These are phyloP conservation scores for Ampelocalamus luodianensis DNA, from an alignment of 176 grass and related monocot species.

Conservation along the genomic window DNA sequence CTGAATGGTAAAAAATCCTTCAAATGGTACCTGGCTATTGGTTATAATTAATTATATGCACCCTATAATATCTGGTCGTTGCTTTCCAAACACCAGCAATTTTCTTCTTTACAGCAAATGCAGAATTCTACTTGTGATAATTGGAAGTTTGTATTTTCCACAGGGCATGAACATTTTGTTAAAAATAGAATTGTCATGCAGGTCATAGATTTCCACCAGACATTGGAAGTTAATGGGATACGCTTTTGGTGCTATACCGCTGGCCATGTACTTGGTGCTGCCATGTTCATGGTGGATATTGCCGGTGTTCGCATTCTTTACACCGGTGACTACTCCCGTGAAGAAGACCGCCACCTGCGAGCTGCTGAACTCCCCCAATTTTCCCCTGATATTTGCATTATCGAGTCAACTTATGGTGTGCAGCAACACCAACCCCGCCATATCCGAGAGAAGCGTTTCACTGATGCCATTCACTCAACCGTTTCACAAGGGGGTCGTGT, in stretches of 20 bases:
- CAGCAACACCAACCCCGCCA: slow-evolving; percentile 81
- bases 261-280: slow-evolving; percentile 91
- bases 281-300: slow-evolving; percentile 99
- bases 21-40: neutral
- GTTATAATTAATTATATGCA: neutral
- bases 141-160: neutral
- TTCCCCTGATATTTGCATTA: slow-evolving; percentile 90
- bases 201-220: slow-evolving; percentile 99
- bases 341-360: slow-evolving; percentile 86
- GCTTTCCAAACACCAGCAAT: neutral
- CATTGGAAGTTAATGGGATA: slow-evolving; percentile 92
- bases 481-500: slow-evolving; percentile 79
- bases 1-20: neutral
- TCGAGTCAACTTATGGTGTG: slow-evolving; percentile 89
- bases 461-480: slow-evolving; percentile 82
- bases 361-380: slow-evolving; percentile 91
- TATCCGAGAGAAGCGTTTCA: slow-evolving; percentile 88
- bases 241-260: slow-evolving; percentile 99
- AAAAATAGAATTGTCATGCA: slow-evolving; percentile 40
- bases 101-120: neutral
- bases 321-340: slow-evolving; percentile 91
- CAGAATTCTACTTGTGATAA: neutral
- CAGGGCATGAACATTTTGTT: neutral
- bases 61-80: neutral
- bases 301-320: slow-evolving; percentile 89